Base-by-base conservation (phyloP, 2,329 filamentous ascomycete species). In the Capronia americana region DNA sequence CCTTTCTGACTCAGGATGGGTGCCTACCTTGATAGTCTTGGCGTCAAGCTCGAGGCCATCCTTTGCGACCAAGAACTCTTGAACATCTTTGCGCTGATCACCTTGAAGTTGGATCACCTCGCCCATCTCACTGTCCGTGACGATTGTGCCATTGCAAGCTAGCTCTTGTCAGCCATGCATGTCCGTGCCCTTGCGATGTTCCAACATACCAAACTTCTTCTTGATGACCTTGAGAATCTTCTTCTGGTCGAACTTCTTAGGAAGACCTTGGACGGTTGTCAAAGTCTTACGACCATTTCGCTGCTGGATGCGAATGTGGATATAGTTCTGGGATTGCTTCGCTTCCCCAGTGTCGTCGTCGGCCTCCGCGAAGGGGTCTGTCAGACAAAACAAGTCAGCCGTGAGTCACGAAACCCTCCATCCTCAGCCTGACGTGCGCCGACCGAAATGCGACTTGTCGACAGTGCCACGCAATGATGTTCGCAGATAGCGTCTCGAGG, bases 241-340 rank as follows among this genome's bases (percentile, higher is more conserved):
- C 89, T 97, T 98, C 84, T 95, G 93, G 84, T 97, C 94, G 79
- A 97, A 98, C 81, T 98, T 97, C 86, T 95, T 95, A 72, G 95
- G 94, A 77, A 99, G 90, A 83, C 95, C 95, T 88, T 98, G 94
- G 78, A 99, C 93, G 77, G 95, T 99, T 77, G 95, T 99, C 91
- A 99, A 88, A 86, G 95, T 98, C 89, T 99, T 99, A 83, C 95
- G 95, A 89, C 95, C 95, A 98, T 99, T 99, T 85, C 95, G 95
- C 86, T 99, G 95, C 82, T 99, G 95, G 81, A 98, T 98, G 84
- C 95, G 93, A 83, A 99, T 98, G 85, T 98, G 95, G 82, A 98
- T 97, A 82, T 97, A 97, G 84, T 96, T 96, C 85, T 96, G 92
- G 81, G 91, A 89, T 87, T 95, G 91, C 85, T 95, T 95, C 81